Conservation (phyloP, 225 moss, liverwort and hornwort species). For the Ulota crispa region DNA sequence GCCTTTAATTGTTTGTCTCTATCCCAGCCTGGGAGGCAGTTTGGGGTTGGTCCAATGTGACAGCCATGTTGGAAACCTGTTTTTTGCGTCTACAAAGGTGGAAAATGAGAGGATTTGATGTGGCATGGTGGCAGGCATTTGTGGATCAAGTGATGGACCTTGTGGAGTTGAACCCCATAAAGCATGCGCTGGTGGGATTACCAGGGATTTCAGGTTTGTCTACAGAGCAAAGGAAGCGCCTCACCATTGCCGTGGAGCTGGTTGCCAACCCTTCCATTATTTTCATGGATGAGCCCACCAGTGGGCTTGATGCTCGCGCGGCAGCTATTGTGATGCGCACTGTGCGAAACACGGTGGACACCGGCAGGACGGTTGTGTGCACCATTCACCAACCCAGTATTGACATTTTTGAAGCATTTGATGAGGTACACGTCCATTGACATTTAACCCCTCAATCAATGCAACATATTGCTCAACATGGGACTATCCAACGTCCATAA, state of each 20-base stretch:
- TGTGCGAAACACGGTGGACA: constrained; percentile 55
- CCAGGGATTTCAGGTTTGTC: constrained; percentile 50
- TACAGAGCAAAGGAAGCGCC: constrained; percentile 54
- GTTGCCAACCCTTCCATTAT: constrained; percentile 55
- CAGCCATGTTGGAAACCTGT: not conserved
- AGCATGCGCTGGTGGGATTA: constrained; percentile 47
- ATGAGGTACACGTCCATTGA: constrained; percentile 29
- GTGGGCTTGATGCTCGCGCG: constrained; percentile 56
- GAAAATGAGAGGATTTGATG: no score
- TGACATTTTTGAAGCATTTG: constrained; percentile 59
- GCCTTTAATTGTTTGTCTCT: no score
- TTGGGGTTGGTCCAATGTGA: no score
- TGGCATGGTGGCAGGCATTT: constrained; percentile 30
- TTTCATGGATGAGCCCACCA: constrained; percentile 63
- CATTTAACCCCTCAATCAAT: no score
- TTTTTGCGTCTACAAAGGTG: no score
- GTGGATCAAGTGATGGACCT: constrained; percentile 62
- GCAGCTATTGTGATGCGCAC: constrained; percentile 59
- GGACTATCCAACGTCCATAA: no score
- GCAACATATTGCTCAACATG: no score
- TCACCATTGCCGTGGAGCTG: constrained; percentile 55
- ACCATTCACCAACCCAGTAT: constrained; percentile 62
- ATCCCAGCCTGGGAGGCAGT: no score
- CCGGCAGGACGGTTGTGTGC: constrained; percentile 55
- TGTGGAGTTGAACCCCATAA: constrained; percentile 46